Evolutionary conservation across 116 monocot species (phyloP).

Genomic region (Trichopus zeylanicus): DNA sequence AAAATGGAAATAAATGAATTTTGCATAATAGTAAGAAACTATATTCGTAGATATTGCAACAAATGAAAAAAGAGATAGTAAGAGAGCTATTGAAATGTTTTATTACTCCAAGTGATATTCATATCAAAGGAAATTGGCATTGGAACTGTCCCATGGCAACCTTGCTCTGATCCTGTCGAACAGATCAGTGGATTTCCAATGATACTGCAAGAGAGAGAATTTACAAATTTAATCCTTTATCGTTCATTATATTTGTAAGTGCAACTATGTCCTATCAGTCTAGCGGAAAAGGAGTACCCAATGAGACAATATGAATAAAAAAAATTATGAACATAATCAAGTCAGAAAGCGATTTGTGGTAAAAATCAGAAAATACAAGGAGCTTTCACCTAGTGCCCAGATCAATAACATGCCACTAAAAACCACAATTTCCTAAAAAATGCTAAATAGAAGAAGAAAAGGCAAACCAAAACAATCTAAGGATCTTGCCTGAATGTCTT

Average conservation of each 20-base stretch:
- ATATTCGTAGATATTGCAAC: not conserved
- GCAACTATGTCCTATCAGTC: too few species aligned
- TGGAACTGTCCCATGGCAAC: conserved; percentile 43
- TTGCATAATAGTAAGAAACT: not conserved
- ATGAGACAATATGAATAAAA: too few species aligned
- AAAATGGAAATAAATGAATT: too few species aligned
- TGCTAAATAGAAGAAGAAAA: not conserved
- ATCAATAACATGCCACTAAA: not conserved
- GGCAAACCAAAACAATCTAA: not conserved
- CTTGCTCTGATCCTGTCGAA: conserved; percentile 34
- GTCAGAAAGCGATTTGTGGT: too few species aligned
- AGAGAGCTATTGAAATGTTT: not conserved
- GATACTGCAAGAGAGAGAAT: conserved; percentile 34
- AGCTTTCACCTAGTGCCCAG: too few species aligned
- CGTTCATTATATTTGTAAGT: not conserved
- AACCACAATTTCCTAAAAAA: not conserved
- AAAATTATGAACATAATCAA: too few species aligned
- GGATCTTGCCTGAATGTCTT: conserved; percentile 42
- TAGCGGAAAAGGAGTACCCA: too few species aligned
- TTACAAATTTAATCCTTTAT: not conserved
- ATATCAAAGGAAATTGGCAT: conserved; percentile 47
- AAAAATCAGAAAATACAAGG: too few species aligned
- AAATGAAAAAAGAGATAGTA: not conserved
- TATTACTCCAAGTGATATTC: conserved; percentile 43
- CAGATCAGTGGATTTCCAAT: conserved; percentile 82